Conservation (phyloP, 768 basidiomycete genomes). For the Suillus brevipes region DNA sequence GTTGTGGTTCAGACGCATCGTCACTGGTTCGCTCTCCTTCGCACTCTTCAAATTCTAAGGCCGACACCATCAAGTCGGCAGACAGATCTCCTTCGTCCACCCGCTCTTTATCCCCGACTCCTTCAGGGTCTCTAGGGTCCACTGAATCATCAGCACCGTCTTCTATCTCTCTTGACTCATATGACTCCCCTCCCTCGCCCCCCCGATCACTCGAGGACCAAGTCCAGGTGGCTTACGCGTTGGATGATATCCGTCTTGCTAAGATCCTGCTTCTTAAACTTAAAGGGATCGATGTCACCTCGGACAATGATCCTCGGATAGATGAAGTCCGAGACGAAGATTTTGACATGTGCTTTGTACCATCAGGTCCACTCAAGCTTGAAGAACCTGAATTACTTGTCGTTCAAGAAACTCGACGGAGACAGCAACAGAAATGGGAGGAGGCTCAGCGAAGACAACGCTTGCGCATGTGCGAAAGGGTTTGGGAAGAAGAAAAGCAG, state of each 20-base stretch:
- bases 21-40: constrained; percentile 2
- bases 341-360: constrained; percentile 40
- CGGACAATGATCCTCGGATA: constrained; percentile 63
- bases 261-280: constrained; percentile 63
- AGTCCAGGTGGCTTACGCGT: constrained; percentile 65
- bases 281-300: constrained; percentile 58
- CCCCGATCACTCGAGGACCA: constrained; percentile 57
- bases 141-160: constrained; percentile 22
- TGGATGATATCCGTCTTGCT: constrained; percentile 66
- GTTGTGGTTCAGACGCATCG: neutral
- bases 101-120: constrained; percentile 25
- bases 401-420: constrained; percentile 35
- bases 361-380: constrained; percentile 37
- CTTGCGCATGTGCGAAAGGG: constrained; percentile 45
- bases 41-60: constrained; percentile 1
- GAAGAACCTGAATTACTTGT: constrained; percentile 45
- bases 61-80: neutral
- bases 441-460: constrained; percentile 39
- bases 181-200: constrained; percentile 45
- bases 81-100: constrained; percentile 7
- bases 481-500: constrained; percentile 50
- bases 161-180: constrained; percentile 37
- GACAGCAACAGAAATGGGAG: constrained; percentile 35
- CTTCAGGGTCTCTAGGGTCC: constrained; percentile 17
- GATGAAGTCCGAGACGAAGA: constrained; percentile 56